Conservation (phyloP, 2,329 filamentous ascomycete species). For the Monilinia fructicola region DNA sequence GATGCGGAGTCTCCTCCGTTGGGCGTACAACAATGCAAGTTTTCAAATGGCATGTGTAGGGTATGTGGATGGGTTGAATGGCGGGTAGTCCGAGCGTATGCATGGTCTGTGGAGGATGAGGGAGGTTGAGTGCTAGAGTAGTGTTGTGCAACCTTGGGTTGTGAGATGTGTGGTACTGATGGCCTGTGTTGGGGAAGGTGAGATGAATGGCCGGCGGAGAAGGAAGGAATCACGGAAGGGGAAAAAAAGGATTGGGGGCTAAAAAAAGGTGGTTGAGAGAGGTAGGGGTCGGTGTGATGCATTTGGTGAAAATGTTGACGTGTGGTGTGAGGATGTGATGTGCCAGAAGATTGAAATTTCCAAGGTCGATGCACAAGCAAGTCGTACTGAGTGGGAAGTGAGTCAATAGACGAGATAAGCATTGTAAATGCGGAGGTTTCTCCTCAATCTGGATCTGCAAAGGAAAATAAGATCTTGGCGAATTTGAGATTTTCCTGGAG, state of each 20-base stretch:
- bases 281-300: background rate
- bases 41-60: background rate
- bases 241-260: background rate
- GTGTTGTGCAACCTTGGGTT: conserved; percentile 6
- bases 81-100: conserved; percentile 9
- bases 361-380: background rate
- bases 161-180: conserved; percentile 9
- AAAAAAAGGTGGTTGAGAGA: background rate
- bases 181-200: background rate
- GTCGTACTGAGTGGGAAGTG: background rate
- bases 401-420: background rate
- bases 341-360: background rate
- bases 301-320: background rate
- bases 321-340: background rate
- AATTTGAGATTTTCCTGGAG: background rate
- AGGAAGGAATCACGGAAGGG: too few relatives aligned
- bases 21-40: background rate
- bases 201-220: background rate
- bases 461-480: background rate
- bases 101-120: background rate
- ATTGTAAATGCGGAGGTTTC: background rate
- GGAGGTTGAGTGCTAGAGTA: background rate
- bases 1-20: background rate
- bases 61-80: background rate
- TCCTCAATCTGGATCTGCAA: background rate